Conservation (phyloP, 495 filamentous ascomycete genomes). For the Entonaema liquescens region DNA sequence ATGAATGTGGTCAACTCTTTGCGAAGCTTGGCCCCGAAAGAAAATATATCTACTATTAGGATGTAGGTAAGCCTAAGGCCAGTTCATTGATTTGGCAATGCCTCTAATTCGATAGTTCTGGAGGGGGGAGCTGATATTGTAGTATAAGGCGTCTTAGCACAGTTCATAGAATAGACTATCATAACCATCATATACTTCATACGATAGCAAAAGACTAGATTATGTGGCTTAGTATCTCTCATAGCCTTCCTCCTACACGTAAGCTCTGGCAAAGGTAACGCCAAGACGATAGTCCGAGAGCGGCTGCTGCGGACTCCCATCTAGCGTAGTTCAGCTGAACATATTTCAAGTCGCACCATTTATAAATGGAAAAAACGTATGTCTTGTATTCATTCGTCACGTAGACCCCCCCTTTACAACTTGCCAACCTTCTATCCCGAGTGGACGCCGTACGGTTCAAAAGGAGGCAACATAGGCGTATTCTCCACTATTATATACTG, state of each 20-base stretch:
- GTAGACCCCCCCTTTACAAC: not conserved
- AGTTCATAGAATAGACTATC: not conserved
- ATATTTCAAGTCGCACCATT: slow-evolving; percentile 19
- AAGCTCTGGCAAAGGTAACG: not conserved
- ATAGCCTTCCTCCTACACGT: not conserved
- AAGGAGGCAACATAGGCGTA: not conserved
- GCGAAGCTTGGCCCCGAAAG: not conserved
- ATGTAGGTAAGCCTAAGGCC: no score
- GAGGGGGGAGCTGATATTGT: no score
- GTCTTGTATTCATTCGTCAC: not conserved
- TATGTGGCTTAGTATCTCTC: not conserved
- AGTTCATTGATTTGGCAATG: no score
- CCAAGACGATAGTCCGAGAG: slow-evolving; percentile 27
- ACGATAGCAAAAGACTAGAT: not conserved
- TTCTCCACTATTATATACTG: not conserved
- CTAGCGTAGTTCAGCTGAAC: slow-evolving; percentile 35
- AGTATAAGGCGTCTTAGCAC: not conserved
- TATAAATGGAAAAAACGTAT: not conserved
- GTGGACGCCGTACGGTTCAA: not conserved
- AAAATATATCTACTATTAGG: no score
- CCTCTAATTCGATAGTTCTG: no score
- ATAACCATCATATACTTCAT: not conserved
- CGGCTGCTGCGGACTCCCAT: slow-evolving; percentile 6
- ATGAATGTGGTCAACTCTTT: not conserved
- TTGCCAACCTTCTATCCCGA: not conserved